Base-by-base conservation (phyloP, 2,329 filamentous ascomycete species). In the Cercospora zeina region DNA sequence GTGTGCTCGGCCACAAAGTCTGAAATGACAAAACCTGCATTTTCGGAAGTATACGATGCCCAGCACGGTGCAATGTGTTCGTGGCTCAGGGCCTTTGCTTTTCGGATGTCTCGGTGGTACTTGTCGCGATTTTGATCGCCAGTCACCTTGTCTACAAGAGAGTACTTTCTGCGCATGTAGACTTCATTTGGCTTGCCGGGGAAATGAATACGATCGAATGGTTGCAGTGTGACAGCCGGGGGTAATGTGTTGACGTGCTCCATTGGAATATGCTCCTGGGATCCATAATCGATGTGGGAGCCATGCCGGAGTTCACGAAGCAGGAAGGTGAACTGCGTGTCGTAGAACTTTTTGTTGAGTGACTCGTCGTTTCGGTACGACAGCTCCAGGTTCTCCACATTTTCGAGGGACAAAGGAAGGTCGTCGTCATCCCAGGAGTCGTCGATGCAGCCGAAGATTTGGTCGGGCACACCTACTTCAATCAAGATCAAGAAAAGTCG, bases 361-460 rank as follows among this genome's bases (percentile, higher is more conserved):
- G 81, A 83, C 62, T 86, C 83, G 72, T 90, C 84, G 54, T 81
- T 82, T 24, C 79, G 76, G 21, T 82, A 80, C 0, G 85, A 85
- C 47, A 91, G 77, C 31, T 82, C 80, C 16, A 91, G 81, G 51
- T 83, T 83, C 68, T 83, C 82, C 50, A 91, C 82, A 62, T 89
- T 84, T 55, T 89, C 86, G 58, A 84, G 78, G 4, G 85, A 79
- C 53, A 92, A 81, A 4, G 89, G 89, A 45, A 93, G 78, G 75
- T 93, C 89, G 58, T 85, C 82, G 70, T 93, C 89, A 68, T 89
- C 87, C 88, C 88, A 91, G 21, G 87, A 88, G 70, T 89, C 86
- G 74, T 92, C 89, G 62, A 91, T 85, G 57, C 90, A 80, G 45
- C 84, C 84, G 70, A 92, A 92, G 63, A 92, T 91, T 72, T 89